These are phyloP conservation scores for Gonapodya sp. DNA, from an alignment of 192 early-diverging fungal species.

Conservation along the genomic window DNA sequence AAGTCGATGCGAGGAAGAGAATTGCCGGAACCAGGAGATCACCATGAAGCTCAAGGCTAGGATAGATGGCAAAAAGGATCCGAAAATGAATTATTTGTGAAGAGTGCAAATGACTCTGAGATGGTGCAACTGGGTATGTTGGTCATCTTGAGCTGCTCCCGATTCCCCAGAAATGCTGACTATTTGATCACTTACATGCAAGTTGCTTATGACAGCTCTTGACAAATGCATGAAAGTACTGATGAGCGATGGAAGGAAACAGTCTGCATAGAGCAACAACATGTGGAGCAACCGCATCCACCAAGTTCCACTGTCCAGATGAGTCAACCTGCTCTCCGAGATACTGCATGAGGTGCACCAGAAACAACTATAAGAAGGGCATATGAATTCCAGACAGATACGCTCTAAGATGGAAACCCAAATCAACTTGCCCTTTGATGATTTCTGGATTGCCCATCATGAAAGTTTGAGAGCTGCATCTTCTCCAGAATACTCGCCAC, in stretches of 20 bases:
- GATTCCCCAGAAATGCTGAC: no score
- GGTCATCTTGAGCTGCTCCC: no score
- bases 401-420: no score
- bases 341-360: neutral
- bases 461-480: no score
- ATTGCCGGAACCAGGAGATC: neutral
- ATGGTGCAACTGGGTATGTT: no score
- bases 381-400: no score
- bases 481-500: no score
- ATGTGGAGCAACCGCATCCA: neutral
- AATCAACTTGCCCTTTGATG: no score
- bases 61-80: neutral
- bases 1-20: neutral
- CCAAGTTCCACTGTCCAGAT: neutral
- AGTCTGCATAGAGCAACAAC: neutral
- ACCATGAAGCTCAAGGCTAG: neutral
- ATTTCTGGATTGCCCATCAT: no score
- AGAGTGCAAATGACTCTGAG: no score
- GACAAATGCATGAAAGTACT: neutral
- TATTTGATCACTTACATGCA: no score
- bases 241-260: neutral
- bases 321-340: neutral
- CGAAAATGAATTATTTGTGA: neutral
- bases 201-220: neutral
- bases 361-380: constrained; percentile 7